phyloP scores from a whole-genome alignment of 129 eudicot genomes.

The Tanacetum coccineum region DNA sequence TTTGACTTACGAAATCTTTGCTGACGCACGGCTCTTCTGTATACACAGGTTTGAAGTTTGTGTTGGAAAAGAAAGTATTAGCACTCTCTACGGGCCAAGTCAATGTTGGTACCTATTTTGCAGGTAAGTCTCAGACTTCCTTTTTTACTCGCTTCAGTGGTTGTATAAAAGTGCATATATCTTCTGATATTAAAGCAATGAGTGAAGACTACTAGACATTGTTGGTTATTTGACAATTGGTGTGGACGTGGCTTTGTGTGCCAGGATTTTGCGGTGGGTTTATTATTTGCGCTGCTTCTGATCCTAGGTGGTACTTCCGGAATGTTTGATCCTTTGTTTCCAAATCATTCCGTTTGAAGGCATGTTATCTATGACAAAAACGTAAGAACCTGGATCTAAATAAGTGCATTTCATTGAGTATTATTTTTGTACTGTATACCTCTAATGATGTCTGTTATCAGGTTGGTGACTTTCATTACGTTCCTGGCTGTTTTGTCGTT shows the following conservation, averaged over 20 bases:
- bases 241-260: too few relatives aligned
- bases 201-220: neutral
- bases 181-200: neutral
- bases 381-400: constrained; percentile 38
- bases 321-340: too few relatives aligned
- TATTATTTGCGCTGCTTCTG: constrained; percentile 81
- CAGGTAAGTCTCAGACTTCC: too few relatives aligned
- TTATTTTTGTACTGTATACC: neutral
- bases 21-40: constrained; percentile 18
- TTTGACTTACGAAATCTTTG: too few relatives aligned
- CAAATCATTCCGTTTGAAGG: too few relatives aligned
- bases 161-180: neutral
- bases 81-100: constrained; percentile 83
- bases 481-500: constrained; percentile 63
- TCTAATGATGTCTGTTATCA: constrained; percentile 30
- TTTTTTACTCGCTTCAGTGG: too few relatives aligned
- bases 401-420: neutral
- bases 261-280: constrained; percentile 90
- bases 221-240: constrained; percentile 19
- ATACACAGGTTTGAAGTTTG: constrained; percentile 62
- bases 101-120: constrained; percentile 75
- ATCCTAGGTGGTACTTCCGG: constrained; percentile 90
- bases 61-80: constrained; percentile 84
- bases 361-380: constrained; percentile 74
- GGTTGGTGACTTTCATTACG: constrained; percentile 64